Base-by-base conservation (phyloP, 2,329 filamentous ascomycete genomes). In the Didymella lethalis region DNA sequence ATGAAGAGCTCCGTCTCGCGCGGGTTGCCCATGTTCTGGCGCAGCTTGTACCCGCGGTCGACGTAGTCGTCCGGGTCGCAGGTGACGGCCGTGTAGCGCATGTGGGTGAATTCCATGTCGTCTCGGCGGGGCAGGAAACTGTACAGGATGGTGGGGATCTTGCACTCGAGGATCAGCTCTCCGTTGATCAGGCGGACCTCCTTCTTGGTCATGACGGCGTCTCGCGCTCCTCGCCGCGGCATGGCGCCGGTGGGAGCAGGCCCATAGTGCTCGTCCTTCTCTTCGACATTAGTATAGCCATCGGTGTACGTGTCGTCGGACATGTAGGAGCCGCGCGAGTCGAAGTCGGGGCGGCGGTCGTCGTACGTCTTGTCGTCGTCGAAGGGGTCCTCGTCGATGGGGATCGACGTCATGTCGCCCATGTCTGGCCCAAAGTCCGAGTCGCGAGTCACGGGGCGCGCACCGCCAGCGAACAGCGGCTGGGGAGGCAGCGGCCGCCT, bases 31-130 rank as follows among this genome's bases (percentile, higher is more conserved):
- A 97, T 92, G 72, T 91, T 92, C 78, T 98, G 95, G 53, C 95
- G 90, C 70, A 99, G 81, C 74, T 96, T 95, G 82, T 97, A 99
- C 1, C 93, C 94, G 62, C 89, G 87, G 7, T 89, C 85, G 3
- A 93, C 90, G 70, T 96, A 98, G 75, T 98, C 93, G 76, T 97
- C 93, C 0, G 93, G 96, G 73, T 97, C 93, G 77, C 93, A 98
- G 2, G 95, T 99, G n/a, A 97, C 95, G 10, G 95, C 95, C 0
- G 94, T 97, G 77, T 99, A 99, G 53, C 95, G 89, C 94, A 98
- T 98, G 74, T 98, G 93, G 0, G 95, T 99, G 77, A 99, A 99
- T 74, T 99, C 95, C 63, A 94, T 85, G 76, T 97, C 94, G 74
- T 97, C 93, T 59, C 94, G 88, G 16, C 94, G 87, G 0, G 96